These are phyloP conservation scores for Detonula confervacea DNA, from an alignment of 352 stramenopile genomes.

Conservation along the genomic window DNA sequence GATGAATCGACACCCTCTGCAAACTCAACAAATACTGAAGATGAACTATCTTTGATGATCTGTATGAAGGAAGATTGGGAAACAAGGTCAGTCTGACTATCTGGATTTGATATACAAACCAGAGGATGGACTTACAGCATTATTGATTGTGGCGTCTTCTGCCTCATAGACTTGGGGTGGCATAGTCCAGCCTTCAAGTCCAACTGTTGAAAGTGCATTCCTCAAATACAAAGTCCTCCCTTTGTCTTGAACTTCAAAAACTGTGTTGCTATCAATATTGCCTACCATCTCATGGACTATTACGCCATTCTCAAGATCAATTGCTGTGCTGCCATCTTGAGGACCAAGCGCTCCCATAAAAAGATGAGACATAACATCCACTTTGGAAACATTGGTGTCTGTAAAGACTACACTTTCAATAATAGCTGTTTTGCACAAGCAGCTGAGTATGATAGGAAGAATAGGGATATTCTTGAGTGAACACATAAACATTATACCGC, in stretches of 20 bases:
- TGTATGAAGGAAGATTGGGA: neutral
- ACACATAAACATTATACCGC: neutral
- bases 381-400: slow-evolving; percentile 30
- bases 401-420: slow-evolving; percentile 52
- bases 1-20: slow-evolving; percentile 18
- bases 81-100: neutral
- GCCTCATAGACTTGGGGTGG: slow-evolving; percentile 51
- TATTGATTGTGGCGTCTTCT: slow-evolving; percentile 40
- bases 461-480: neutral
- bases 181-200: slow-evolving; percentile 51
- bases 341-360: slow-evolving; percentile 45
- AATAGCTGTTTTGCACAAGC: slow-evolving; percentile 59
- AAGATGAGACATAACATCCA: slow-evolving; percentile 51
- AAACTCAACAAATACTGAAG: slow-evolving; percentile 22
- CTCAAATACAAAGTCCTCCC: slow-evolving; percentile 59
- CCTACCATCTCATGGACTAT: slow-evolving; percentile 31
- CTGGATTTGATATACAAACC: neutral
- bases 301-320: slow-evolving; percentile 34
- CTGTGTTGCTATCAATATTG: slow-evolving; percentile 35
- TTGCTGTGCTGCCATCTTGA: slow-evolving; percentile 29
- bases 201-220: slow-evolving; percentile 55
- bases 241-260: slow-evolving; percentile 66
- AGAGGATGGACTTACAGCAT: slow-evolving; percentile 33
- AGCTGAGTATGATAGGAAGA: slow-evolving; percentile 23
- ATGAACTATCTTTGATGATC: slow-evolving; percentile 15